phyloP scores from a whole-genome alignment of 805 yeast genomes.

The Ogataea methylovora region DNA sequence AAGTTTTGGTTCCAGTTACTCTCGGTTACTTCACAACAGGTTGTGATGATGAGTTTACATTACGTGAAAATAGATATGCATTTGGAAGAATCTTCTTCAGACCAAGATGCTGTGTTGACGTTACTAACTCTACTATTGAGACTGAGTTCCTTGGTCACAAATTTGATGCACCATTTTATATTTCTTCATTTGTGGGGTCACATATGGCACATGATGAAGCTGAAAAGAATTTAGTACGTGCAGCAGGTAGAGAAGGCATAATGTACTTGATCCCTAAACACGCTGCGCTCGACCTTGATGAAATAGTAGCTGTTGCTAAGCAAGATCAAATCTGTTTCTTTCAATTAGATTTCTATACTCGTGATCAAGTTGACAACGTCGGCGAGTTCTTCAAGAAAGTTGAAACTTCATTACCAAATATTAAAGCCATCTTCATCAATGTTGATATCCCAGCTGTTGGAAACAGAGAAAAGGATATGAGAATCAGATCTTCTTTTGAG shows the following conservation, averaged over 20 bases:
- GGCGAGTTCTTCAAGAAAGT: slow-evolving; percentile 10
- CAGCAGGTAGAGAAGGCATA: slow-evolving; percentile 54
- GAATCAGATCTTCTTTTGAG: slow-evolving; percentile 48
- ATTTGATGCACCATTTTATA: slow-evolving; percentile 69
- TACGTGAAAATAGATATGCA: slow-evolving; percentile 82
- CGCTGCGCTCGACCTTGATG: slow-evolving; percentile 76
- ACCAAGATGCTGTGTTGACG: slow-evolving; percentile 75
- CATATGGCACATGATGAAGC: slow-evolving; percentile 83
- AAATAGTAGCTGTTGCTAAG: slow-evolving; percentile 54
- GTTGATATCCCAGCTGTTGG: slow-evolving; percentile 85
- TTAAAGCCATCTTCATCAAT: slow-evolving; percentile 74
- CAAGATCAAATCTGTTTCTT: slow-evolving; percentile 69
- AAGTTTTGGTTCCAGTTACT: slow-evolving; percentile 63
- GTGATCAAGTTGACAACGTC: slow-evolving; percentile 55
- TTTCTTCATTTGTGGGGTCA: slow-evolving; percentile 87
- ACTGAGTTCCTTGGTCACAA: slow-evolving; percentile 64
- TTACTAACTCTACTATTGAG: slow-evolving; percentile 47
- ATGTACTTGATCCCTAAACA: slow-evolving; percentile 84
- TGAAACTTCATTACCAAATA: slow-evolving; percentile 39
- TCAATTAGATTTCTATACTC: slow-evolving; percentile 63
- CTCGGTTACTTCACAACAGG: slow-evolving; percentile 88
- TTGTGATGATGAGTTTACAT: slow-evolving; percentile 79
- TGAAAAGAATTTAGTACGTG: slow-evolving; percentile 69
- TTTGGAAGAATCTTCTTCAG: slow-evolving; percentile 79
- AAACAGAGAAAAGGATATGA: slow-evolving; percentile 77